These are phyloP conservation scores for Aspergillus ustus DNA, from an alignment of 2,329 filamentous ascomycete genomes.

Conservation along the genomic window DNA sequence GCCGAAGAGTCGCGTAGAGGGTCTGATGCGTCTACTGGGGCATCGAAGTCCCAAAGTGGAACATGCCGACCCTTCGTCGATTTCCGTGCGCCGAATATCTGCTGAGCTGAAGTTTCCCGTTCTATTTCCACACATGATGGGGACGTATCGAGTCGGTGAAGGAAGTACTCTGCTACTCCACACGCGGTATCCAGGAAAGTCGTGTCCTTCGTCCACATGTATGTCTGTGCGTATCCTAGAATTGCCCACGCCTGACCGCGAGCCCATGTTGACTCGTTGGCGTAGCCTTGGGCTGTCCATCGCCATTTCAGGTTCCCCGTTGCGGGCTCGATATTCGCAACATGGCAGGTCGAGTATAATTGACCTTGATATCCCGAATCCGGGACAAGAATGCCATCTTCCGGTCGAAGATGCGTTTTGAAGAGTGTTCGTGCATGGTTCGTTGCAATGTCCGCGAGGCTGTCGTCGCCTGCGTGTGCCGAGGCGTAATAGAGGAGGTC, in stretches of 20 bases:
- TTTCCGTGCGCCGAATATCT: neutral
- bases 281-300: constrained; percentile 29
- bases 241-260: constrained; percentile 33
- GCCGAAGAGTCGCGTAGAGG: constrained; percentile 46
- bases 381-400: neutral
- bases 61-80: constrained; percentile 21
- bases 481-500: constrained; percentile 46
- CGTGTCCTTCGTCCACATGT: constrained; percentile 38
- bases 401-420: constrained; percentile 33
- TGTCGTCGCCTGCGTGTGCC: constrained; percentile 29
- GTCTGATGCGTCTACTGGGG: constrained; percentile 28
- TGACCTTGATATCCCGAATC: constrained; percentile 11
- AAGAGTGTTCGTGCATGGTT: constrained; percentile 45
- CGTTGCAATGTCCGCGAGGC: constrained; percentile 42
- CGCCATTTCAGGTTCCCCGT: constrained; percentile 22
- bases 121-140: constrained; percentile 24
- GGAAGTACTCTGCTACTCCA: constrained; percentile 44
- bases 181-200: constrained; percentile 42
- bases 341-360: constrained; percentile 27
- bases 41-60: constrained; percentile 49
- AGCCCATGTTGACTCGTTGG: constrained; percentile 28
- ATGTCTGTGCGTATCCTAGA: constrained; percentile 45
- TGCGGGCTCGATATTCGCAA: constrained; percentile 27
- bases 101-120: neutral
- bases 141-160: constrained; percentile 37